Conservation (phyloP, 345 rosid species). For the Brassica rapa region DNA sequence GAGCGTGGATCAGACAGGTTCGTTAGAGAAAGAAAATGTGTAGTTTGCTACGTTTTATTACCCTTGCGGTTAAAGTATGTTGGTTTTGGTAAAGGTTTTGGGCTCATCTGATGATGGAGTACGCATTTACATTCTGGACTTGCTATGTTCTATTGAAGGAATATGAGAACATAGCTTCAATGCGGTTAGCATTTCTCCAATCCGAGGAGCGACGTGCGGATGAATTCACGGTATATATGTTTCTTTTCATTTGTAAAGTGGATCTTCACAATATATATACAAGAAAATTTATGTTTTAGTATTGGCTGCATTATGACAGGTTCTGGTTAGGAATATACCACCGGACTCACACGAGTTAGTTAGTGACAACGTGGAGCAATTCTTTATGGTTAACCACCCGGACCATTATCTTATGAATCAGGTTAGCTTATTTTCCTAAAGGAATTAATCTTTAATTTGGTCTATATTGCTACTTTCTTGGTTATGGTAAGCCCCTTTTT, state of each 20-base stretch:
- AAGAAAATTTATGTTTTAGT: not conserved
- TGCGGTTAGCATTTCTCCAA: constrained; percentile 86
- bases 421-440: constrained; percentile 38
- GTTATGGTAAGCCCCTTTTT: not conserved
- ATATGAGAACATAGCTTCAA: constrained; percentile 69
- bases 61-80: not conserved
- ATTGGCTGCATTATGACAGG: constrained; percentile 41
- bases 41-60: not conserved
- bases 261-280: not conserved
- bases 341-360: constrained; percentile 79
- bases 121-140: constrained; percentile 88
- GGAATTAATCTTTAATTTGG: not conserved
- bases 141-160: constrained; percentile 75
- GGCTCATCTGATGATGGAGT: constrained; percentile 82
- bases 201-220: constrained; percentile 77
- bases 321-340: constrained; percentile 80
- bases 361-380: constrained; percentile 79
- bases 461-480: not conserved
- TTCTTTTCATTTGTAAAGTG: not conserved
- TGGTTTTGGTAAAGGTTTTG: constrained; percentile 55
- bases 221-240: constrained; percentile 73
- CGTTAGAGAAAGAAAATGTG: not conserved
- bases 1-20: constrained; percentile 49
- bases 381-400: constrained; percentile 81
- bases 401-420: constrained; percentile 73